Base-by-base conservation (phyloP, 1,284 basidiomycete genomes). In the Boletellus dicymbophilus region DNA sequence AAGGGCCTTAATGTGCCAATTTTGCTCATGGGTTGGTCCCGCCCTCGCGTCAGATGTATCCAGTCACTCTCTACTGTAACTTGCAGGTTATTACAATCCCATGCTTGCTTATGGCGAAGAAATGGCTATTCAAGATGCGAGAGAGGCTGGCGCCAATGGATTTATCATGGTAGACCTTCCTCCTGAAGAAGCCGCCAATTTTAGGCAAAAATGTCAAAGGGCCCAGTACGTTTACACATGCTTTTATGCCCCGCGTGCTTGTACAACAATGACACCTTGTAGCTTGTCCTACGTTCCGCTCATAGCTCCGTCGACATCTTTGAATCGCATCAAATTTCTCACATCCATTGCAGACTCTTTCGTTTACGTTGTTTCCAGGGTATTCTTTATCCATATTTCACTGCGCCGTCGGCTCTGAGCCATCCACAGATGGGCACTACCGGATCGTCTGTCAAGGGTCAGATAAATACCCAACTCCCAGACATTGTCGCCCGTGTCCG, bases 81-180 rank as follows among this genome's bases (percentile, higher is more conserved):
- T 7, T 21, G 4, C 58, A 97, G 95, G 95, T 41, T 98, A 98
- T 73, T 97, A 95, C 73, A 99, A 99, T 68, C 95, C 97, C 9
- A 72, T 98, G 37, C 78, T 99, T 45, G 92, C 95, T 0, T 96
- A 98, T 66, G 95, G 94, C 11, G 97, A 99, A 72, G 90, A 95
- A 58, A 90, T 85, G 66, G 91, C 96, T 3, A 94, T 98, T 40
- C 79, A 85, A 47, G 95, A 97, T 66, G 95, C 95, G 6, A 80
- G 74, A 46, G 84, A 85, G 47, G 92, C 93, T 22, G 96, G 96
- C 27, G 97, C 93, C 1, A 98, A 97, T 70, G 97, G 96, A 7
- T 99, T 95, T 70, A 96, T 99, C 63, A 84, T 99, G 69, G 95
- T 98, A 38, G 97, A 99, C 70, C 82, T 99, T 21, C 97, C 97